Evolutionary conservation across 768 basidiomycete species (phyloP), one percentile per base, ranked within the genome.

Genomic region (Amyloporia xantha): DNA sequence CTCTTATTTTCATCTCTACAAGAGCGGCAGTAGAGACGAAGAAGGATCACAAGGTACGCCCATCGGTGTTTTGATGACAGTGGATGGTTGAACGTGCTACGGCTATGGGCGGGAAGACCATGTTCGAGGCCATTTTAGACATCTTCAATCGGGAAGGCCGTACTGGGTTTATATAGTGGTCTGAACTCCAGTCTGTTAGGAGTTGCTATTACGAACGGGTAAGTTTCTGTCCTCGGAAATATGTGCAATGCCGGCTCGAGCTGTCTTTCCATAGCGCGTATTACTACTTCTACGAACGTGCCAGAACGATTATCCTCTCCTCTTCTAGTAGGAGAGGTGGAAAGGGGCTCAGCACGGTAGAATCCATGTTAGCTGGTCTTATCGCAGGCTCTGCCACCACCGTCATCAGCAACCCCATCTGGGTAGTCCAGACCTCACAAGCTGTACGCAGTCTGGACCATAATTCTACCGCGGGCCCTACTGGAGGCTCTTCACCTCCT

Each of bases 391-490:
- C 86, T 37, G 87, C 87, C 10, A 96, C 95, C 2, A 87, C 91
- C 3, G 67, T 95, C 54, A 75, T 90, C 54, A 87, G 82, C 63
- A 97, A 98, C 67, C 95, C 95, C 2, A 86, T 98, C 52, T 99
- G 96, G 96, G 92, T 96, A 41, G 75, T 98, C 19, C 93, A 98
- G 64, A 92, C 91, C 4, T 84, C 85, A 6, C 92, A 95, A 64
- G 84, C 87, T 7, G 84, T 86, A 26, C 76, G 73, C 43, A 81
- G 78, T 27, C 66, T 81, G 66, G 62, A 73, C 44, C 24, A 55
- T 30, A 35, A 52, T 10, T 40, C 49, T 33, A 2, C 44, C 38
- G 13, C 51, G 47, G 35, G 36, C 30, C 1, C 39, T 12, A 15
- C 50, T n/a, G 23, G 41, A n/a, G 44, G 64, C 7, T 56, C 68